Evolutionary conservation across 2,329 filamentous ascomycete genomes (phyloP).

Genomic region (Pseudodiploospora longispora): DNA sequence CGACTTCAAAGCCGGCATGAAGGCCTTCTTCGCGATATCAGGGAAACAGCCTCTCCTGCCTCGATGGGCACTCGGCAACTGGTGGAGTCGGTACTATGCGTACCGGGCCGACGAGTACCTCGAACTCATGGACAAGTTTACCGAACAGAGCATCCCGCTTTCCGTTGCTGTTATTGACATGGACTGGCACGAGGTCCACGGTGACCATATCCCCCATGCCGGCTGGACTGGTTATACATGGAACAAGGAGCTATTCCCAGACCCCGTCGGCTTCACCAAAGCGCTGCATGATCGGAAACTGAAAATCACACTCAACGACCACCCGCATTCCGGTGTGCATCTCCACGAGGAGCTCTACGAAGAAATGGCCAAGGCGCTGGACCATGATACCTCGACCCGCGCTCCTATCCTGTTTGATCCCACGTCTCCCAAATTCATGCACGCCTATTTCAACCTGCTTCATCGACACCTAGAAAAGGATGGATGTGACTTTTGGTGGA

Average conservation of each 20-base stretch:
- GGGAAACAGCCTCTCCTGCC: conserved; percentile 48
- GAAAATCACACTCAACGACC: conserved; percentile 51
- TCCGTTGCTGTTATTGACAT: conserved; percentile 56
- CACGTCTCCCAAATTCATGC: conserved; percentile 43
- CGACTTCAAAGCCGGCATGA: conserved; percentile 46
- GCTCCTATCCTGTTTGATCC: conserved; percentile 49
- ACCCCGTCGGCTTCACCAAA: conserved; percentile 43
- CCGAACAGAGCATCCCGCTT: conserved; percentile 42
- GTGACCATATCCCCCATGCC: conserved; percentile 31
- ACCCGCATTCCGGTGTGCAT: conserved; percentile 52
- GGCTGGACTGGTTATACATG: conserved; percentile 48
- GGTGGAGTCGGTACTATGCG: conserved; percentile 57
- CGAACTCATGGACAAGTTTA: conserved; percentile 48
- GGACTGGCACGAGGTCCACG: conserved; percentile 55
- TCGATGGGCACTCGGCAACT: conserved; percentile 53
- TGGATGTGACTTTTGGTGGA: conserved; percentile 58
- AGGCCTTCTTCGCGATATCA: conserved; percentile 46
- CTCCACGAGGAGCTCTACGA: conserved; percentile 48
- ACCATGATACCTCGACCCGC: conserved; percentile 39
- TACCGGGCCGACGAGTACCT: conserved; percentile 50
- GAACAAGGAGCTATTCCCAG: conserved; percentile 43
- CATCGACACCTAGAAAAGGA: conserved; percentile 47
- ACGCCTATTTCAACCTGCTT: conserved; percentile 51
- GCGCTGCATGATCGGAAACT: conserved; percentile 44
- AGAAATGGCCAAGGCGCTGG: conserved; percentile 43